These are phyloP conservation scores for Parietichytrium sp. DNA, from an alignment of 108 stramenopile genomes.

Conservation along the genomic window DNA sequence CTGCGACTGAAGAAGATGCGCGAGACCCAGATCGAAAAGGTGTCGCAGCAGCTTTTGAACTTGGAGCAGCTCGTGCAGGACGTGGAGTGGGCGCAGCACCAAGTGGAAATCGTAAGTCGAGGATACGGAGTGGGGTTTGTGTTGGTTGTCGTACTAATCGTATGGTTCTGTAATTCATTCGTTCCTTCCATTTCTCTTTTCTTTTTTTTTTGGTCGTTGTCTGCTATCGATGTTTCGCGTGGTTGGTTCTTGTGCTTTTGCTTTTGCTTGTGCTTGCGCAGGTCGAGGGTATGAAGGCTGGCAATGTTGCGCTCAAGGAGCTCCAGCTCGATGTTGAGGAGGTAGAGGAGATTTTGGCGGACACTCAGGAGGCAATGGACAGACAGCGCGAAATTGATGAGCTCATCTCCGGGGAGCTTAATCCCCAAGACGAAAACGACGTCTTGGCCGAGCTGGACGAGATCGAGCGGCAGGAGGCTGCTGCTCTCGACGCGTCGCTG, in stretches of 20 bases:
- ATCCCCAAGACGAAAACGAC: slow-evolving; percentile 2
- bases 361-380: slow-evolving; percentile 26
- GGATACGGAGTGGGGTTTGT: too few species aligned
- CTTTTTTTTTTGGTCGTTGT: too few species aligned
- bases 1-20: slow-evolving; percentile 37
- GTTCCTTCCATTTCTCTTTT: too few species aligned
- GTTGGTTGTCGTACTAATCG: too few species aligned
- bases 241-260: too few species aligned
- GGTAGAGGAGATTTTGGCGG: slow-evolving; percentile 3
- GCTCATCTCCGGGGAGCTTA: not conserved
- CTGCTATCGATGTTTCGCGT: too few species aligned
- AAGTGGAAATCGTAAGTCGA: slow-evolving; percentile 35
- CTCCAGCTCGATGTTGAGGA: slow-evolving; percentile 30
- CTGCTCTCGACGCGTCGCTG: not conserved
- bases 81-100: slow-evolving; percentile 37
- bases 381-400: slow-evolving; percentile 29
- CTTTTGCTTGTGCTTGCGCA: too few species aligned
- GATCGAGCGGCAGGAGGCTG: not conserved
- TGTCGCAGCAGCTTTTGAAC: slow-evolving; percentile 8
- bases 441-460: slow-evolving; percentile 23
- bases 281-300: slow-evolving; percentile 32
- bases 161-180: too few species aligned
- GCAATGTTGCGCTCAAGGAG: slow-evolving; percentile 36
- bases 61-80: slow-evolving; percentile 23
- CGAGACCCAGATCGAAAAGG: not conserved